phyloP scores from a whole-genome alignment of 306 rosid species.

The Cercis canadensis region DNA sequence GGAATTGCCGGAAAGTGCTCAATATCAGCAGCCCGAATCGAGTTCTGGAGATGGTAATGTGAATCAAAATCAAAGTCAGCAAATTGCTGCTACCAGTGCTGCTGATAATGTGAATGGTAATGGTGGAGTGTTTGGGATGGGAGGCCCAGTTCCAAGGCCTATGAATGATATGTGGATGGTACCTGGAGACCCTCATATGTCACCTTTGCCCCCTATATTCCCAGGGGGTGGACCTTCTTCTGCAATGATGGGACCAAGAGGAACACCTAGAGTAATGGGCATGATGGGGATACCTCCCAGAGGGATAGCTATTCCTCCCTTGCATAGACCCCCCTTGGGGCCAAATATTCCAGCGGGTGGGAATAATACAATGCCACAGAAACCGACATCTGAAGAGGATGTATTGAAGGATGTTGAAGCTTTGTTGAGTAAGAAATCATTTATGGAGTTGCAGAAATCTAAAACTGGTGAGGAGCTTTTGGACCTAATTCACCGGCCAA shows the following conservation, averaged over 20 bases:
- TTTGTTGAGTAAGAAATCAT: conserved; percentile 86
- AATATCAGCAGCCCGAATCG: conserved; percentile 51
- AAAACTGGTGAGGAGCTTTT: conserved; percentile 94
- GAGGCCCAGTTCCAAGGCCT: conserved; percentile 66
- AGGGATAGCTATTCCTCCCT: conserved; percentile 66
- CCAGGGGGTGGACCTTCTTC: conserved; percentile 52
- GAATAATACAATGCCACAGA: conserved; percentile 55
- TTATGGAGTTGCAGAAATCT: conserved; percentile 79
- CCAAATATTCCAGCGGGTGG: conserved; percentile 54
- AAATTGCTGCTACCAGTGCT: conserved; percentile 34
- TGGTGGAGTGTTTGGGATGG: conserved; percentile 67
- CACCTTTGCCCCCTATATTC: conserved; percentile 63
- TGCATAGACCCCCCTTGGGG: conserved; percentile 72
- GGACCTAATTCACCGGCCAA: conserved; percentile 95
- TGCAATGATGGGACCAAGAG: conserved; percentile 59
- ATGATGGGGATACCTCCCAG: conserved; percentile 67
- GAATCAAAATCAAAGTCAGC: conserved; percentile 60
- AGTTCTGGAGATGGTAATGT: conserved; percentile 54
- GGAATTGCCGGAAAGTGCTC: conserved; percentile 83
- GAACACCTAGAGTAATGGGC: conserved; percentile 64
- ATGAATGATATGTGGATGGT: conserved; percentile 81
- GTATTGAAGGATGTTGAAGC: conserved; percentile 92
- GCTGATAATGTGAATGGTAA: conserved; percentile 37
- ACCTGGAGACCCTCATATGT: conserved; percentile 62
- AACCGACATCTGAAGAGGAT: conserved; percentile 71